Base-by-base conservation (phyloP, 345 rosid genomes). In the Populus euphratica region DNA sequence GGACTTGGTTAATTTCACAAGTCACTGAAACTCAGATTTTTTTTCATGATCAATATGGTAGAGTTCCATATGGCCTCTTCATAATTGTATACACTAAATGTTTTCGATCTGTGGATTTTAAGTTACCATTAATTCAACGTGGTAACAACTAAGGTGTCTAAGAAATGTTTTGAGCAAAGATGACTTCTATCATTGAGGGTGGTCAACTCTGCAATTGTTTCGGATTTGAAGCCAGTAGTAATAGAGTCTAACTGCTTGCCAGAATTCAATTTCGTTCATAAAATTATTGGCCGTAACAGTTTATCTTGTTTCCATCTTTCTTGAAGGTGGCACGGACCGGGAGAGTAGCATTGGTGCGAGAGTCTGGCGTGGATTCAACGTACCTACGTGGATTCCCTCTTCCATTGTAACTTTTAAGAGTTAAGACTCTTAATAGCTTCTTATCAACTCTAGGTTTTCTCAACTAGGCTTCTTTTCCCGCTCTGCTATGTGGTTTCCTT, bases 261-360 rank as follows among this genome's bases (percentile, higher is more conserved):
- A 68, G 63, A 68, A 68, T 68, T 20, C 14, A 36, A 14, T 68
- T 68, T 31, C 43, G 8, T 67, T 18, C 47, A 36, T 36, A 13
- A 8, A 18, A 67, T 8, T 38, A 10, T 10, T 41, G 44, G 13
- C 44, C 44, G 10, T 41, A 9, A 41, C 27, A 16, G 10, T 35
- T 14, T 7, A 36, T 17, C 23, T 29, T 67, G 43, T 8, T 44
- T 47, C 70, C 44, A 2, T 75, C 20, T 83, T 69, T 73, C 23
- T 12, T 84, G 88, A 87, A 91, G 95, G 93, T 91, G 87, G 91
- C 93, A 47, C 81, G 91, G 81, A 91, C 91, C 0, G 93, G 95
- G 76, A 89, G 95, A 81, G 87, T 89, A 50, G 95, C 95, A 31
- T 62, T 91, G 84, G 91, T 85, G 77, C 81, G 93, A 70, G 95